Conservation (phyloP, 2,329 filamentous ascomycete genomes). For the Paecilomyces formosus region DNA sequence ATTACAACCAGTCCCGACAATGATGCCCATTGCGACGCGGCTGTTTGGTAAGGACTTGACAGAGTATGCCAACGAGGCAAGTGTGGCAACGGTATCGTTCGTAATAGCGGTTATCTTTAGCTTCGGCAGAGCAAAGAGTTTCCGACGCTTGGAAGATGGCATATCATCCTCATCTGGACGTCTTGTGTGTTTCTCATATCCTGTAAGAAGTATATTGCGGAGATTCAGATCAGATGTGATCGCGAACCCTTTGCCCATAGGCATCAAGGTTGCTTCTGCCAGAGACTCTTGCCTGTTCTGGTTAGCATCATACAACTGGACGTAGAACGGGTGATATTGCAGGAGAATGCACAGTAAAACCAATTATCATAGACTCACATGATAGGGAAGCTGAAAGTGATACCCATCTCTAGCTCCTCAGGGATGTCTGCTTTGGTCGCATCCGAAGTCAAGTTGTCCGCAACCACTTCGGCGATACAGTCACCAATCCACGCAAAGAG, state of each 20-base stretch:
- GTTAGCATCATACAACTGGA: conserved; percentile 4
- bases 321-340: not conserved
- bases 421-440: conserved; percentile 31
- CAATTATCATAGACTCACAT: conserved; percentile 28
- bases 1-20: conserved; percentile 75
- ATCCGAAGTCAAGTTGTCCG: conserved; percentile 40
- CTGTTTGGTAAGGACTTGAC: conserved; percentile 54
- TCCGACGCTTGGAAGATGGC: conserved; percentile 38
- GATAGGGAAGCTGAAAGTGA: conserved; percentile 45
- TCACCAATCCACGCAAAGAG: conserved; percentile 76
- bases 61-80: conserved; percentile 69
- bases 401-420: conserved; percentile 41
- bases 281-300: conserved; percentile 42
- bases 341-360: not conserved
- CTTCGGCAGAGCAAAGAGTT: conserved; percentile 49
- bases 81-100: conserved; percentile 73
- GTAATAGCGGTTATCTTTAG: conserved; percentile 69
- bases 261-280: conserved; percentile 48
- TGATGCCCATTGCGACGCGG: conserved; percentile 69
- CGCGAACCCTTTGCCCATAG: conserved; percentile 53
- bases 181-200: conserved; percentile 46
- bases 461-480: conserved; percentile 67
- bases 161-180: conserved; percentile 29
- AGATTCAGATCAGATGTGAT: conserved; percentile 50
- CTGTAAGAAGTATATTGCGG: conserved; percentile 46